These are phyloP conservation scores for Forsythia suspensa DNA, from an alignment of 257 asterid species.

Conservation along the genomic window DNA sequence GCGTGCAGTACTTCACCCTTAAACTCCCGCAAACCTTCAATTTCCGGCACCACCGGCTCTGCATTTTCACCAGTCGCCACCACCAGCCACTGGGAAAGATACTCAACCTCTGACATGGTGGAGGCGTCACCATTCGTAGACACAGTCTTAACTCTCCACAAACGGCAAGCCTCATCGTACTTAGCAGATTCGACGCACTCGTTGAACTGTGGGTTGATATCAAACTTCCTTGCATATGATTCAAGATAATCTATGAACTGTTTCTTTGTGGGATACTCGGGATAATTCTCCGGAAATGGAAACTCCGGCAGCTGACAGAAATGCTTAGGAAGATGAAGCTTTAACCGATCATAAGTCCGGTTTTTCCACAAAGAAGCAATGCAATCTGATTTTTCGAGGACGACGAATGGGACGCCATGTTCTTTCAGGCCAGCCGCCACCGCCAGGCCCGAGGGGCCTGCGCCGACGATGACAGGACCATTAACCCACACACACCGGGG, in stretches of 20 bases:
- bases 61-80: constrained; percentile 85
- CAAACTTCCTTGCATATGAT: constrained; percentile 42
- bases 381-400: constrained; percentile 48
- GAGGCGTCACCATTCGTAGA: background rate
- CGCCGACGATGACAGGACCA: constrained; percentile 70
- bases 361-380: constrained; percentile 55
- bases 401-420: constrained; percentile 37
- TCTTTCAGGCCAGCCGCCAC: constrained; percentile 49
- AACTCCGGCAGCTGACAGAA: constrained; percentile 59
- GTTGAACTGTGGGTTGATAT: constrained; percentile 50
- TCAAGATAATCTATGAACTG: constrained; percentile 64
- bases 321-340: constrained; percentile 54
- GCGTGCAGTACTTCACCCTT: constrained; percentile 56
- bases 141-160: constrained; percentile 61
- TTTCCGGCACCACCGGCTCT: constrained; percentile 60
- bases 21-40: constrained; percentile 53
- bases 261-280: constrained; percentile 52
- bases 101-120: constrained; percentile 46
- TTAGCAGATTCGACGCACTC: constrained; percentile 59
- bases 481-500: constrained; percentile 60
- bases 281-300: constrained; percentile 64
- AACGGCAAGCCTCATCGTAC: constrained; percentile 50
- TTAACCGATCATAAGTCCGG: constrained; percentile 45
- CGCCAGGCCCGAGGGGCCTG: constrained; percentile 63
- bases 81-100: constrained; percentile 65